phyloP scores from a whole-genome alignment of 2,329 filamentous ascomycete genomes.

The Cytospora leucostoma region DNA sequence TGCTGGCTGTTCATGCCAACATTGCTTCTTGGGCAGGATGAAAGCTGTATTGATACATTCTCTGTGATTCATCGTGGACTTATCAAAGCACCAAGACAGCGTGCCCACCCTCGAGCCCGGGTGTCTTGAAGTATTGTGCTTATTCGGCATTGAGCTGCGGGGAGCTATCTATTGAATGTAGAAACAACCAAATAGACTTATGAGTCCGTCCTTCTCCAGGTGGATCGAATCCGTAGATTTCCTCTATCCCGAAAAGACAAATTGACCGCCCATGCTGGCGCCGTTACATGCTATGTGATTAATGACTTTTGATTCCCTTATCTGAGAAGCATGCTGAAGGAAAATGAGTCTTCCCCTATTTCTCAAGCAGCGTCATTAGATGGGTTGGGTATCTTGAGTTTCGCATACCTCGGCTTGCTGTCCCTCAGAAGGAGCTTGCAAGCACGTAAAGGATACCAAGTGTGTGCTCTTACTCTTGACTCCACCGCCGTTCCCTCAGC shows the following conservation, averaged over 20 bases:
- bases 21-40: too few species aligned
- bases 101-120: too few species aligned
- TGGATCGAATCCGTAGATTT: not conserved
- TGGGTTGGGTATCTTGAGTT: conserved; percentile 13
- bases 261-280: not conserved
- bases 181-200: too few species aligned
- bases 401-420: not conserved
- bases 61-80: too few species aligned
- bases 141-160: too few species aligned
- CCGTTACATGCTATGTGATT: conserved; percentile 8
- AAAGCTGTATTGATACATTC: too few species aligned
- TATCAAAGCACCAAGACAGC: too few species aligned
- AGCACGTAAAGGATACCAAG: not conserved
- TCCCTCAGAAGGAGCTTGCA: not conserved
- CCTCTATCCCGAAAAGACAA: not conserved
- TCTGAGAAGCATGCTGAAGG: conserved; percentile 23
- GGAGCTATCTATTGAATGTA: too few species aligned
- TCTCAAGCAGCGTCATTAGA: not conserved
- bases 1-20: too few species aligned
- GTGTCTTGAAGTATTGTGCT: too few species aligned
- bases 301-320: conserved; percentile 2
- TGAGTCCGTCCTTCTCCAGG: too few species aligned
- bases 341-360: conserved; percentile 4
- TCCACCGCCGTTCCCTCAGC: conserved; percentile 80
- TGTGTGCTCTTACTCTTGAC: conserved; percentile 46